Evolutionary conservation across 2,329 filamentous ascomycete genomes (phyloP), one percentile per base, ranked within the genome.

Genomic region (Ophiocordyceps camponoti-leonardi): DNA sequence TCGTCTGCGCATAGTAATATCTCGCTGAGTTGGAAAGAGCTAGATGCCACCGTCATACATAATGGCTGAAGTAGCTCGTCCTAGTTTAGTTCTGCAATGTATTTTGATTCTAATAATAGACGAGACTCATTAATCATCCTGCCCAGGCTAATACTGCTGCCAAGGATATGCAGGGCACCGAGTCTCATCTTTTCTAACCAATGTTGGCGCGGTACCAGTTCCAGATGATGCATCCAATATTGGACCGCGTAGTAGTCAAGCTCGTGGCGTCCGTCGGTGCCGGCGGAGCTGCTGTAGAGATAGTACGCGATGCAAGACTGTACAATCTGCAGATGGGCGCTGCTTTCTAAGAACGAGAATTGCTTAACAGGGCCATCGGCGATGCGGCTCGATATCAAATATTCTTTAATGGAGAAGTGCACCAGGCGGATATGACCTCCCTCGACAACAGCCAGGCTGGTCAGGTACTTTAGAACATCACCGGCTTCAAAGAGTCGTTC

Each of bases 241-340:
- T n/a, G n/a, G n/a, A n/a, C n/a, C n/a, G n/a, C n/a, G n/a, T n/a
- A n/a, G n/a, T n/a, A n/a, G n/a, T n/a, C n/a, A n/a, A n/a, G n/a
- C n/a, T n/a, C n/a, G n/a, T n/a, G n/a, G n/a, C n/a, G n/a, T n/a
- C n/a, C n/a, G n/a, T n/a, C n/a, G n/a, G n/a, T n/a, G n/a, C n/a
- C n/a, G n/a, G n/a, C n/a, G n/a, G 35, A 39, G 35, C 14, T 19
- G 3, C 35, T 11, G 16, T 19, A 12, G 35, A 39, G 14, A 8
- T 39, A 43, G 13, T 44, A 47, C 2, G 20, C 31, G n/a, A n/a
- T n/a, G n/a, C n/a, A n/a, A n/a, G n/a, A n/a, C 1, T 23, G 33
- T 4, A 37, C 41, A 33, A 49, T 47, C 11, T 19, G 31, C 12
- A 47, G n/a, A 14, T 47, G 41, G 22, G 46, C 45, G n/a, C 44